Percentiles rank a stretch among this genome's conserved stretches.
These are phyloP conservation scores for Penicillium flavigenum DNA, from an alignment of 495 filamentous ascomycete species.

Conservation along the genomic window DNA sequence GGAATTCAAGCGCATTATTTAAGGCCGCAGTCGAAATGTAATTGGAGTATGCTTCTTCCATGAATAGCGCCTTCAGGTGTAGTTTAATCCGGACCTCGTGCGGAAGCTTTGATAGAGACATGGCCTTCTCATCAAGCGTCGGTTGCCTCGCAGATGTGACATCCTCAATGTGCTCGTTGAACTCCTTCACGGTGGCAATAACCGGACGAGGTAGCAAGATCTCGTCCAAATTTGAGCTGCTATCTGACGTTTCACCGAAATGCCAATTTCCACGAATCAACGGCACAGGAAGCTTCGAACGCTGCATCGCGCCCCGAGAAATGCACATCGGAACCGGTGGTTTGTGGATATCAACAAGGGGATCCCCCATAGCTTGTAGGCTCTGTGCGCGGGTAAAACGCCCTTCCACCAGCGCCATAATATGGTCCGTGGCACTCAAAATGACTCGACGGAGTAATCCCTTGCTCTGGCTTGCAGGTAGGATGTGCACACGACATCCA, in stretches of 20 bases:
- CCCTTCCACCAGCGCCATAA: constrained; percentile 31
- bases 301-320: constrained; percentile 24
- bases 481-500: constrained; percentile 43
- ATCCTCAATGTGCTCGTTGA: constrained; percentile 38
- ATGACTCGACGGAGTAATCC: constrained; percentile 38
- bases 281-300: constrained; percentile 23
- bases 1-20: constrained; percentile 41
- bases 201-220: constrained; percentile 9
- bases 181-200: constrained; percentile 30
- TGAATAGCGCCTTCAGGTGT: constrained; percentile 29
- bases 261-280: constrained; percentile 40
- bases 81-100: constrained; percentile 18
- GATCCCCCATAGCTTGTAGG: constrained; percentile 31
- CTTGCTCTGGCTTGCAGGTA: constrained; percentile 32
- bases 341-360: constrained; percentile 33
- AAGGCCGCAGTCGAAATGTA: constrained; percentile 42
- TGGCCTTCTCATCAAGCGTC: not conserved
- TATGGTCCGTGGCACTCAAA: constrained; percentile 36
- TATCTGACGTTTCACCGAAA: not conserved
- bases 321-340: constrained; percentile 34
- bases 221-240: constrained; percentile 12
- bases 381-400: constrained; percentile 25
- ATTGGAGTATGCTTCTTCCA: constrained; percentile 19
- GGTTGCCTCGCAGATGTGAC: constrained; percentile 18
- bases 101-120: not conserved